Evolutionary conservation across 805 yeast species (phyloP).

Genomic region (Hanseniaspora nectarophila): DNA sequence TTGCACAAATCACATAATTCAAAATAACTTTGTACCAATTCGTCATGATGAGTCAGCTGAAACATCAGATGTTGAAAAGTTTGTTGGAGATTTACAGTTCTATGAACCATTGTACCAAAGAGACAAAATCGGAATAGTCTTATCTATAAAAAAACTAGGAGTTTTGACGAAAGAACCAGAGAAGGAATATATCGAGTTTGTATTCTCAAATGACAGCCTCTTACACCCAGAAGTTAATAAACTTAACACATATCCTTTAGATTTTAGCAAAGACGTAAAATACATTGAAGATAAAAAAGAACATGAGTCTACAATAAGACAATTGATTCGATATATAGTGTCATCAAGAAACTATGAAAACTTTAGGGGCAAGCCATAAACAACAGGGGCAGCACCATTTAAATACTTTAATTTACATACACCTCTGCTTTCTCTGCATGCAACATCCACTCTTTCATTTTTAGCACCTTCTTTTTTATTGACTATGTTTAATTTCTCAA

Average conservation of each 20-base stretch:
- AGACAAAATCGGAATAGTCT: not conserved
- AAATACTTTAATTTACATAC: slow-evolving; percentile 58
- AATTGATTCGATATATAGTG: not conserved
- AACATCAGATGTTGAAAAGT: not conserved
- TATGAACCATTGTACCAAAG: not conserved
- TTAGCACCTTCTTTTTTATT: slow-evolving; percentile 17
- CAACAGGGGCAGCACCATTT: slow-evolving; percentile 87
- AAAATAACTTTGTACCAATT: not conserved
- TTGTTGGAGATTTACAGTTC: not conserved
- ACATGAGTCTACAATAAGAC: not conserved
- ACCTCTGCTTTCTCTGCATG: slow-evolving; percentile 47
- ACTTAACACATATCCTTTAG: not conserved
- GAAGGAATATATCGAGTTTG: not conserved
- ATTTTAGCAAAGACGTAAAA: too few relatives aligned
- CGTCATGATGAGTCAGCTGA: not conserved
- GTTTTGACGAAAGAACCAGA: too few relatives aligned
- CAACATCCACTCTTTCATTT: slow-evolving; percentile 26
- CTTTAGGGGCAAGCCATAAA: slow-evolving; percentile 67
- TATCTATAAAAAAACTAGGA: not conserved
- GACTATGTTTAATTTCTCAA: slow-evolving; percentile 56
- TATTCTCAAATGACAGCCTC: not conserved
- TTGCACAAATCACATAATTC: not conserved
- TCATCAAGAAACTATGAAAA: slow-evolving; percentile 22
- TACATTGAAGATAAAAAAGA: not conserved
- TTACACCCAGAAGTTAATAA: not conserved